These are phyloP conservation scores for Taphrina deformans DNA, from an alignment of 1,139 yeast species.

Conservation along the genomic window DNA sequence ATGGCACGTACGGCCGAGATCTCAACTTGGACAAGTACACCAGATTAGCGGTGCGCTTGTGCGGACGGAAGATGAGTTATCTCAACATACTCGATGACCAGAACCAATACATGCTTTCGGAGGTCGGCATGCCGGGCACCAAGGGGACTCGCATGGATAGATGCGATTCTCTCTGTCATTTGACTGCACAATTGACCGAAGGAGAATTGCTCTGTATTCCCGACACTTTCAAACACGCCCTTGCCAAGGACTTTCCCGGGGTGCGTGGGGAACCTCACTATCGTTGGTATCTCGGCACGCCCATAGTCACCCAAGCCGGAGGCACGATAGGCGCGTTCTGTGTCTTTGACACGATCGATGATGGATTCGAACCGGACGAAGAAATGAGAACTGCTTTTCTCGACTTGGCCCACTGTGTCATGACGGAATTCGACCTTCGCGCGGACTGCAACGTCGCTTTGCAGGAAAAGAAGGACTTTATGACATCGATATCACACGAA, in stretches of 20 bases:
- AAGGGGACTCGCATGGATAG: slow-evolving; percentile 9
- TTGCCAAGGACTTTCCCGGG: neutral
- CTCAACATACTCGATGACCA: slow-evolving; percentile 7
- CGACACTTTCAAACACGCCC: neutral
- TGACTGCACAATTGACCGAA: neutral
- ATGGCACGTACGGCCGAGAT: neutral
- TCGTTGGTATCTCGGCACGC: slow-evolving; percentile 27
- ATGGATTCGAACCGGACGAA: neutral
- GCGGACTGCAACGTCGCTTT: slow-evolving; percentile 14
- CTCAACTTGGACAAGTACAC: slow-evolving; percentile 24
- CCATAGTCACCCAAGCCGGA: slow-evolving; percentile 5
- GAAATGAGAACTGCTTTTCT: neutral
- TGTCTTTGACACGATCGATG: slow-evolving; percentile 15
- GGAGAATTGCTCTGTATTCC: slow-evolving; percentile 2
- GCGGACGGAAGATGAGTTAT: neutral
- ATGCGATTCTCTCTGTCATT: slow-evolving; percentile 14
- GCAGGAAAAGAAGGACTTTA: slow-evolving; percentile 11
- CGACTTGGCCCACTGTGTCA: slow-evolving; percentile 21
- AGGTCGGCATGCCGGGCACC: neutral
- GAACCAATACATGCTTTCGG: slow-evolving; percentile 13
- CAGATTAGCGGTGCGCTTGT: slow-evolving; percentile 11
- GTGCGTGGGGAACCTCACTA: slow-evolving; percentile 7
- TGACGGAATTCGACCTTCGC: slow-evolving; percentile 9
- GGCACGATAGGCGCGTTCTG: slow-evolving; percentile 26
- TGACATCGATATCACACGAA: slow-evolving; percentile 30